phyloP scores from a whole-genome alignment of 768 basidiomycete species.

The Rhodotorula kratochvilovae region DNA sequence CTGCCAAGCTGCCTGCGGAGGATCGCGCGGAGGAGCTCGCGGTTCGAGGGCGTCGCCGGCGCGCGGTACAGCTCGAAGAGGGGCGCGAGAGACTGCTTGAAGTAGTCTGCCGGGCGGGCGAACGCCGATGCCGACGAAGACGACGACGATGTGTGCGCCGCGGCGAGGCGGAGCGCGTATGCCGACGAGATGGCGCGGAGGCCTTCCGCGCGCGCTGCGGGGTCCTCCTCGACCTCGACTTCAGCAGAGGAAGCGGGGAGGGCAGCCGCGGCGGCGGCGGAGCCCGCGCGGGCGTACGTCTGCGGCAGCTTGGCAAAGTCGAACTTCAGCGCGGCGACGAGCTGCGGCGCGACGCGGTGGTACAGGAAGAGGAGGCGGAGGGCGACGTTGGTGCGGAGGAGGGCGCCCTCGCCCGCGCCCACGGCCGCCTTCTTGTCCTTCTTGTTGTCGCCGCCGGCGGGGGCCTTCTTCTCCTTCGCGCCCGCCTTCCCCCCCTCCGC shows the following conservation, averaged over 20 bases:
- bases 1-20: slow-evolving; percentile 63
- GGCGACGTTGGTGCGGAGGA: slow-evolving; percentile 69
- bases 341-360: slow-evolving; percentile 65
- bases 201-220: slow-evolving; percentile 27
- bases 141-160: slow-evolving; percentile 53
- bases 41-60: slow-evolving; percentile 56
- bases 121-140: not conserved
- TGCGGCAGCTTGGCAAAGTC: slow-evolving; percentile 69
- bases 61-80: slow-evolving; percentile 63
- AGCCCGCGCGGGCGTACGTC: slow-evolving; percentile 10
- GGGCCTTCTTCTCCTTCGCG: not conserved
- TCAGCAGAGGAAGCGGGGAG: not conserved
- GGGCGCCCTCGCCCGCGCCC: slow-evolving; percentile 38
- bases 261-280: not conserved
- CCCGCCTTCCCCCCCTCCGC: not conserved
- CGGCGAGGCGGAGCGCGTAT: slow-evolving; percentile 65
- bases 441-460: not conserved
- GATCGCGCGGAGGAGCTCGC: slow-evolving; percentile 55
- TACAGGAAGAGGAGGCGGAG: slow-evolving; percentile 80
- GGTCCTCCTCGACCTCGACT: not conserved
- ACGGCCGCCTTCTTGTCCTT: not conserved
- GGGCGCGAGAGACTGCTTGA: slow-evolving; percentile 54
- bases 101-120: slow-evolving; percentile 55
- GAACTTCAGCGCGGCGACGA: slow-evolving; percentile 74
- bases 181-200: slow-evolving; percentile 50